These are phyloP conservation scores for Phaeosphaeria sp. DNA, from an alignment of 2,329 filamentous ascomycete genomes.

Conservation along the genomic window DNA sequence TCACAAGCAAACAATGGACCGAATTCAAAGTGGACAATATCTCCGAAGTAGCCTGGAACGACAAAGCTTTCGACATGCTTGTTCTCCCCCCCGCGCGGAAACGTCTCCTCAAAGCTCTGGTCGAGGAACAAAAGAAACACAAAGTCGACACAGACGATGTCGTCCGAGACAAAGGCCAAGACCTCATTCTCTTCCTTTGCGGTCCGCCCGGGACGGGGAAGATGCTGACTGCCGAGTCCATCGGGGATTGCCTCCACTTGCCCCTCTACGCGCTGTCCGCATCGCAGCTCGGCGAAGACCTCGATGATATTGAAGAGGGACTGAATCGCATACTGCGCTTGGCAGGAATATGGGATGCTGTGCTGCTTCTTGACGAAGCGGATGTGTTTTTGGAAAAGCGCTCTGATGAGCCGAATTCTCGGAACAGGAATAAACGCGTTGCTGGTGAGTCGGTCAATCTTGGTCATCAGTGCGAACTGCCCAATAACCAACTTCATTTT, in stretches of 20 bases:
- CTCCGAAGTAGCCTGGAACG: conserved; percentile 13
- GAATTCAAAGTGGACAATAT: conserved; percentile 12
- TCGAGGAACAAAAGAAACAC: conserved; percentile 7
- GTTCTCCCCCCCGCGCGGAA: conserved; percentile 10
- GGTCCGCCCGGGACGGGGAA: conserved; percentile 21
- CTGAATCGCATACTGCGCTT: conserved; percentile 35
- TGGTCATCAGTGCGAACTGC: no score
- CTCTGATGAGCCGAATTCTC: no score
- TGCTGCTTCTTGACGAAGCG: conserved; percentile 59
- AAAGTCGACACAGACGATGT: conserved; percentile 8
- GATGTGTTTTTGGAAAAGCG: conserved; percentile 40
- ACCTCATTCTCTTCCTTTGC: conserved; percentile 20
- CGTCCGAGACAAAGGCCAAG: conserved; percentile 35
- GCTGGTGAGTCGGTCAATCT: no score
- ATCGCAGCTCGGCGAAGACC: conserved; percentile 47
- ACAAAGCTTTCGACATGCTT: conserved; percentile 9
- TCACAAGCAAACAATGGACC: no score
- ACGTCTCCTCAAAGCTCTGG: conserved; percentile 14
- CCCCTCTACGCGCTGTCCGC: conserved; percentile 31
- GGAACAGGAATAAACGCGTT: no score
- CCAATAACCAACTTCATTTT: conserved; percentile 22
- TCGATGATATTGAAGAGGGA: conserved; percentile 48
- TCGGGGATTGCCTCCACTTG: conserved; percentile 15
- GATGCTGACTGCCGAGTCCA: conserved; percentile 18
- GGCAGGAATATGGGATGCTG: conserved; percentile 58